Percentiles rank a stretch among this genome's conserved stretches.
These are phyloP conservation scores for Termitomyces heimii DNA, from an alignment of 768 basidiomycete genomes.

Conservation along the genomic window DNA sequence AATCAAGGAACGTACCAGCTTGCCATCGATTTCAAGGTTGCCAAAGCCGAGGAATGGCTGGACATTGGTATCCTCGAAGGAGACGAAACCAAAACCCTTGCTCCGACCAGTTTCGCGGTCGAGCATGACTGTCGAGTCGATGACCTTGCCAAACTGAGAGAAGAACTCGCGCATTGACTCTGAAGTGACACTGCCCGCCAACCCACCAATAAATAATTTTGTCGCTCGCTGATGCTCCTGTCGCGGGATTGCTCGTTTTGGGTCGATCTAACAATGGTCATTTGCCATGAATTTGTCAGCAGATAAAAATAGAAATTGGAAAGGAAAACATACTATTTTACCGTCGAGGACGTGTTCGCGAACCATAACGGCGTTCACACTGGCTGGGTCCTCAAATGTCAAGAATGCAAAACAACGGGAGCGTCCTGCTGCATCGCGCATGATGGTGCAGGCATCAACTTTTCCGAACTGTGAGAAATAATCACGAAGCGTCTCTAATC, in stretches of 20 bases:
- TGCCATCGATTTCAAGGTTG: constrained; percentile 90
- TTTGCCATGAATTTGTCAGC: background rate
- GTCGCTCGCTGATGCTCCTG: constrained; percentile 92
- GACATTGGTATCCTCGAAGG: constrained; percentile 88
- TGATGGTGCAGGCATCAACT: constrained; percentile 97
- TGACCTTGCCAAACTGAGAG: constrained; percentile 89
- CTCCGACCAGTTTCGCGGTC: constrained; percentile 93
- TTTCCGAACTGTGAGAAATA: constrained; percentile 97
- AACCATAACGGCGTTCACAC: constrained; percentile 94
- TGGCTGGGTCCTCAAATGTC: constrained; percentile 89
- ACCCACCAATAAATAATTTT: constrained; percentile 93
- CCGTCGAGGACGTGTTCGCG: constrained; percentile 94
- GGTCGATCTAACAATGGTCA: constrained; percentile 72
- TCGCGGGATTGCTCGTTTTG: constrained; percentile 97
- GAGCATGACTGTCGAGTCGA: constrained; percentile 98
- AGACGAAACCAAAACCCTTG: constrained; percentile 98
- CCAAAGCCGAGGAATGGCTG: constrained; percentile 85
- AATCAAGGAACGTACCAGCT: constrained; percentile 50
- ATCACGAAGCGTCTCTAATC: constrained; percentile 65
- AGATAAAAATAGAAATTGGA: background rate
- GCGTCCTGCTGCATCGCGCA: constrained; percentile 93
- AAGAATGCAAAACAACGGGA: constrained; percentile 97
- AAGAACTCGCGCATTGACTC: constrained; percentile 94
- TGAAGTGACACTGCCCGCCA: constrained; percentile 87
- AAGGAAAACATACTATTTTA: constrained; percentile 71